A percentile compares a stretch with the other conserved stretches of the same genome.
Conservation (phyloP, 148 eudicot species). For the Spergularia bocconei region DNA sequence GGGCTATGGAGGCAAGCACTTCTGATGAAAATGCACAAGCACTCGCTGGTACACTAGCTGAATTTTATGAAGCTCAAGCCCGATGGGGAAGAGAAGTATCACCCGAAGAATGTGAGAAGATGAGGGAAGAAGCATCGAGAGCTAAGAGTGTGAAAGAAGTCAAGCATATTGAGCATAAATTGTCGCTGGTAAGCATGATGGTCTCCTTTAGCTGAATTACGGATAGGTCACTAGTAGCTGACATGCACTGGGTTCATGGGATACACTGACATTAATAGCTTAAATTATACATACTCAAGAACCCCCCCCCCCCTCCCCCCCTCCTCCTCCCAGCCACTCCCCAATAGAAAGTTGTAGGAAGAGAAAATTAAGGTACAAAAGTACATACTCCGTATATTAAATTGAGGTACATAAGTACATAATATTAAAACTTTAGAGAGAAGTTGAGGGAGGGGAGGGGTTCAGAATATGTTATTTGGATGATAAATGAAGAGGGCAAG, state of each 20-base stretch:
- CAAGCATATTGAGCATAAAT: conserved; percentile 76
- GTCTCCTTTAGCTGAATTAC: neutral
- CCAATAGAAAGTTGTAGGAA: neutral
- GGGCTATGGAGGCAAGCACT: conserved; percentile 36
- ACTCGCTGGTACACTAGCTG: conserved; percentile 87
- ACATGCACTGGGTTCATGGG: neutral
- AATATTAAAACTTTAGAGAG: too few species aligned
- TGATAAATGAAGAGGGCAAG: too few species aligned
- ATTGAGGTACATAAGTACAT: neutral
- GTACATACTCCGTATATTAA: neutral
- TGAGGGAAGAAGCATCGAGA: conserved; percentile 73
- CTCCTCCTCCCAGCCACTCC: too few species aligned
- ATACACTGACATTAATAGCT: neutral
- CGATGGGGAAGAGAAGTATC: conserved; percentile 85
- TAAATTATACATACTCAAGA: neutral
- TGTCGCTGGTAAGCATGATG: conserved; percentile 57
- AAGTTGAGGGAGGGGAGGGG: too few species aligned
- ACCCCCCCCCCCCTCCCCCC: neutral
- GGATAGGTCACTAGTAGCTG: neutral
- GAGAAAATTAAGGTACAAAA: neutral
- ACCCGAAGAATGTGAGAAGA: conserved; percentile 60
- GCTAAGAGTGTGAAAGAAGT: conserved; percentile 53
- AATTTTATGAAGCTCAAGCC: conserved; percentile 94
- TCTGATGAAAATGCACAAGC: conserved; percentile 44
- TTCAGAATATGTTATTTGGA: too few species aligned